Evolutionary conservation across 441 rosid species (phyloP).

Genomic region (Euphorbia corollata): DNA sequence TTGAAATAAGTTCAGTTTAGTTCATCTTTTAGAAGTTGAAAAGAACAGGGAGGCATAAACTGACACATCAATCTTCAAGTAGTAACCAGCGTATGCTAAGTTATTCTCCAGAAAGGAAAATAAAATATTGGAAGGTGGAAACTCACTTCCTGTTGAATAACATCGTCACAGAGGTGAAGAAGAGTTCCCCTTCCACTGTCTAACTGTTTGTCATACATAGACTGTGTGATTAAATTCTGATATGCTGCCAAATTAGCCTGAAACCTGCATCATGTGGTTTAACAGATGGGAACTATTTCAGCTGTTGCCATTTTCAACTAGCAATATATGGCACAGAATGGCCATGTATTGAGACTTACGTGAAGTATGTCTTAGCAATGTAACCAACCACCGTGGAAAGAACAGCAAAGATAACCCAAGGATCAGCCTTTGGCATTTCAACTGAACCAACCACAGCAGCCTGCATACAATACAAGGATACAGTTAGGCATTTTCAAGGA

Average conservation of each 20-base stretch:
- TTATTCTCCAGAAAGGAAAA: background rate
- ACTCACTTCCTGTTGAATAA: slow-evolving; percentile 85
- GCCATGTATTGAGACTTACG: slow-evolving; percentile 58
- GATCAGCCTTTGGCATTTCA: slow-evolving; percentile 76
- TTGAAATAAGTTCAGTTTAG: too few species aligned
- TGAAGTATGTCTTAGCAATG: slow-evolving; percentile 94
- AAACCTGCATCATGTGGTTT: slow-evolving; percentile 42
- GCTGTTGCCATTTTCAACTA: background rate
- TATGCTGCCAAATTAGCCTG: slow-evolving; percentile 77
- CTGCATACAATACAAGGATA: slow-evolving; percentile 32
- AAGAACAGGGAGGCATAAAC: background rate
- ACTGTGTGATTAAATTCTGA: slow-evolving; percentile 88
- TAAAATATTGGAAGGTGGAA: background rate
- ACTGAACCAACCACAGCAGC: slow-evolving; percentile 73
- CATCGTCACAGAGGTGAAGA: slow-evolving; percentile 93
- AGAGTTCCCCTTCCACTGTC: slow-evolving; percentile 98
- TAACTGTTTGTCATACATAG: slow-evolving; percentile 94
- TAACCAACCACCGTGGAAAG: slow-evolving; percentile 91
- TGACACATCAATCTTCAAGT: background rate
- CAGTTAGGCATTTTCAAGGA: slow-evolving; percentile 12
- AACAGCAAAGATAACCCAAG: slow-evolving; percentile 79
- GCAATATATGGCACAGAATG: too few species aligned
- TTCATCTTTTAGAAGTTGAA: too few species aligned
- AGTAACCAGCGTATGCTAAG: background rate
- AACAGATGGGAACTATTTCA: slow-evolving; percentile 21